Evolutionary conservation across 371 early-diverging fungal species (phyloP).

Genomic region (Mucor piriformis): DNA sequence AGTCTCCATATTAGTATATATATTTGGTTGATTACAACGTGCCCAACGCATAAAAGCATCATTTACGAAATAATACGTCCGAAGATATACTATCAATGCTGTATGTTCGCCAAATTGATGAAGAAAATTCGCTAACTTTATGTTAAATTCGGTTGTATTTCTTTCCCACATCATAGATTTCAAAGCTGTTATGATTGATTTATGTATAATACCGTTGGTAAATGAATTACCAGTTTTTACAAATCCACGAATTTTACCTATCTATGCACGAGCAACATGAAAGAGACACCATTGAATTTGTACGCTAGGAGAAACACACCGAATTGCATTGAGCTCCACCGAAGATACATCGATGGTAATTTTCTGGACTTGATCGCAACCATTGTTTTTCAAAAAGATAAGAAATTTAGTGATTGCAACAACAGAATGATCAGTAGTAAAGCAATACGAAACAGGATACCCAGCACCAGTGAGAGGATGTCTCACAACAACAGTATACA

Average conservation of each 20-base stretch:
- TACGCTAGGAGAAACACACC: background rate
- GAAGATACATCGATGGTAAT: constrained; percentile 3
- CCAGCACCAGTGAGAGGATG: constrained; percentile 7
- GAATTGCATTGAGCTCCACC: constrained; percentile 1
- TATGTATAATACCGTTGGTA: background rate
- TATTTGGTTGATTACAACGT: background rate
- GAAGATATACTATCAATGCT: background rate
- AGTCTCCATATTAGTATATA: constrained; percentile 13
- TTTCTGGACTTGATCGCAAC: background rate
- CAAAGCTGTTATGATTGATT: background rate
- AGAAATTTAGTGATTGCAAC: background rate
- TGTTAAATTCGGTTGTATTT: background rate
- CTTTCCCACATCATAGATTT: constrained; percentile 7
- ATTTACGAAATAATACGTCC: background rate
- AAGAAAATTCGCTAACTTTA: background rate
- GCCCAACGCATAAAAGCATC: background rate
- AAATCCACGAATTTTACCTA: background rate
- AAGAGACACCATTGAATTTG: constrained; percentile 3
- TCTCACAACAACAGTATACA: constrained; percentile 2
- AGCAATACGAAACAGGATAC: constrained; percentile 9
- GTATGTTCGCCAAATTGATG: background rate
- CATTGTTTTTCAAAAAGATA: background rate
- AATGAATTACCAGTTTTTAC: background rate
- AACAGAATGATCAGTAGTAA: background rate
- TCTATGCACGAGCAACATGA: constrained; percentile 8